These are phyloP conservation scores for Nannizziopsis arthrosporioides DNA, from an alignment of 2,329 filamentous ascomycete species.

Conservation along the genomic window DNA sequence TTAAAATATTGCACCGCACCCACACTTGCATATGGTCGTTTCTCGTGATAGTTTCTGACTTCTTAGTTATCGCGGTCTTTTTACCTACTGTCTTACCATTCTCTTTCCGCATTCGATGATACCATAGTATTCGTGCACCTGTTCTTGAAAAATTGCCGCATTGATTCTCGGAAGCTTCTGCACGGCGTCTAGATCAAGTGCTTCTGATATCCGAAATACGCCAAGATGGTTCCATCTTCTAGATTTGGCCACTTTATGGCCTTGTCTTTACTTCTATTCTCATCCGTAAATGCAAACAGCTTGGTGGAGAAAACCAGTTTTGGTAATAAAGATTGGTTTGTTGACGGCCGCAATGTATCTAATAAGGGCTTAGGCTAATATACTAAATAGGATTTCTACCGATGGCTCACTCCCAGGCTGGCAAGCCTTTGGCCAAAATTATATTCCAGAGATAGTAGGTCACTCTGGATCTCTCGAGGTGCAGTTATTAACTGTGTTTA, in stretches of 20 bases:
- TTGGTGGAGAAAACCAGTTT: slow-evolving; percentile 66
- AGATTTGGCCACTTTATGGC: slow-evolving; percentile 33
- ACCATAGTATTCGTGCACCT: too few relatives aligned
- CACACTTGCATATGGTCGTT: too few relatives aligned
- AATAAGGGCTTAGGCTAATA: background rate
- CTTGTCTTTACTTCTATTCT: slow-evolving; percentile 36
- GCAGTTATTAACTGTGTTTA: slow-evolving; percentile 13
- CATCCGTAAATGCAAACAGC: slow-evolving; percentile 49
- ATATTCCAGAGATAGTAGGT: slow-evolving; percentile 43
- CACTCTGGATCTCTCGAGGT: too few relatives aligned
- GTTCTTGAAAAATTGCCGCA: too few relatives aligned
- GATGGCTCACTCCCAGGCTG: slow-evolving; percentile 45
- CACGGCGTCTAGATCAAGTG: too few relatives aligned
- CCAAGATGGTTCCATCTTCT: slow-evolving; percentile 14
- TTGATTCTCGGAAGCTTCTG: too few relatives aligned
- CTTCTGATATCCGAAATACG: slow-evolving; percentile 8
- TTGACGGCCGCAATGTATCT: background rate
- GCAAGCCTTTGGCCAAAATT: slow-evolving; percentile 43
- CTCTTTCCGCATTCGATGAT: too few relatives aligned
- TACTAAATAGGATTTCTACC: slow-evolving; percentile 47
- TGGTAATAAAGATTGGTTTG: slow-evolving; percentile 55
- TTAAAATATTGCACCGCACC: too few relatives aligned
- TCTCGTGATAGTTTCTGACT: too few relatives aligned
- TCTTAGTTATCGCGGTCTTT: too few relatives aligned
- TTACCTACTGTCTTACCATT: too few relatives aligned